A percentile compares a stretch with the other conserved stretches of the same genome.
phyloP scores from a whole-genome alignment of 2,329 filamentous ascomycete genomes.

The Aspergillus vadensis region DNA sequence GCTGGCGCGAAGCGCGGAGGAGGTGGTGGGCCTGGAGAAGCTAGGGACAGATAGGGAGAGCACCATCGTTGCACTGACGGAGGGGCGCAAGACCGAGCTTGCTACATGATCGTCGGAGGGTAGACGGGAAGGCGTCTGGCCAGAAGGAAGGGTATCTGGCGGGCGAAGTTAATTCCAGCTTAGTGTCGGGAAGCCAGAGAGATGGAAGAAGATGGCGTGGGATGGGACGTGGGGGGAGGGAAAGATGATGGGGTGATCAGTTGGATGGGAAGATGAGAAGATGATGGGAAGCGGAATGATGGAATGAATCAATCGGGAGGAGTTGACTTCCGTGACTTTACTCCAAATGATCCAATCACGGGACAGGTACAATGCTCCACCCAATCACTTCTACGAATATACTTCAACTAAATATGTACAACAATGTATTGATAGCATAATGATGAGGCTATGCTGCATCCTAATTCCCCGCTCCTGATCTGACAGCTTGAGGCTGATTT shows the following conservation, averaged over 20 bases:
- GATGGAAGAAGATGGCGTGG: neutral
- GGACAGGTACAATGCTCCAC: no score
- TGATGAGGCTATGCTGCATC: no score
- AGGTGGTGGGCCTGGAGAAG: constrained; percentile 35
- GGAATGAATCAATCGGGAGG: no score
- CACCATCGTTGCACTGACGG: constrained; percentile 36
- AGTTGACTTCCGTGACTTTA: no score
- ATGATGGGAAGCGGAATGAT: no score
- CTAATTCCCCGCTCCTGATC: no score
- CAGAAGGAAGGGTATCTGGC: neutral
- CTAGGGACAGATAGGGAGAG: constrained; percentile 41
- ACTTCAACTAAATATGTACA: no score
- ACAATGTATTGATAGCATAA: no score
- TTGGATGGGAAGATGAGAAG: neutral
- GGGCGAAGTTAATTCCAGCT: neutral
- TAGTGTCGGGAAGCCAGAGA: neutral
- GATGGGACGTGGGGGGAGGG: neutral
- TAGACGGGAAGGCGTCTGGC: neutral
- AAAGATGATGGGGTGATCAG: neutral
- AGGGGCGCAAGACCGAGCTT: constrained; percentile 10
- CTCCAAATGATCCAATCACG: no score
- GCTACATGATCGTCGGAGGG: constrained; percentile 36
- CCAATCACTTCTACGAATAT: no score
- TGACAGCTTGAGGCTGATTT: no score
- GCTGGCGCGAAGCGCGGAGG: constrained; percentile 30